Base-by-base conservation (phyloP, 2,329 filamentous ascomycete genomes). In the Fusarium vanettenii region DNA sequence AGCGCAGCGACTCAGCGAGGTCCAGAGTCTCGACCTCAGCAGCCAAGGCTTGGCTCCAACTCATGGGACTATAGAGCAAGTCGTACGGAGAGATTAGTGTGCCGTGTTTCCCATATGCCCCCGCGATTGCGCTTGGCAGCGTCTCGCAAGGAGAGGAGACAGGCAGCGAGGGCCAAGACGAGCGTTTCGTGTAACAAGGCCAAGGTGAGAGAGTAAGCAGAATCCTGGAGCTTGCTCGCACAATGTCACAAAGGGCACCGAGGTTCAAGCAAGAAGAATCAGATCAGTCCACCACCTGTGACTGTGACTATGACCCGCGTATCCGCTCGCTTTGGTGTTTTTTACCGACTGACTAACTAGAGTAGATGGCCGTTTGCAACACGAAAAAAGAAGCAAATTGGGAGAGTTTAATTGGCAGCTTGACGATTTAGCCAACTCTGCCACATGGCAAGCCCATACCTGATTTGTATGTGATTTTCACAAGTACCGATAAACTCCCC, bases 11-110 rank as follows among this genome's bases (percentile, higher is more conserved):
- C 22, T 35, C 66, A 67, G 57, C 64, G 33, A 71, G 62, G 64
- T 63, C 48, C 66, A 76, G 70, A 77, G 77, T 79, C 77, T 60
- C 73, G 77, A 79, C 77, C 70, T 72, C 64, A 70, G 60, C 69
- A 70, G 77, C 77, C 77, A 79, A 79, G 77, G 70, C 77, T 79
- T 79, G 77, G 77, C 77, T 73, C 67, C 69, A 68, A 67, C 67
- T 61, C 67, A 75, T 60, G 55, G 70, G 75, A 68, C 64, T 70
- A 60, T 64, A 59, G 45, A 66, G 61, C 66, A 67, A 29, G 41
- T 70, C 45, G 66, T 73, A 68, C 59, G 70, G 59, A 45, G 69
- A 65, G 70, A 73, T 62, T 65, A 66, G 48, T 71, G 73, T 75
- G 73, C 73, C 73, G 73, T 69, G n/a, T 76, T 76, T 77, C 64